A percentile compares a stretch with the other conserved stretches of the same genome.
Evolutionary conservation across 768 basidiomycete genomes (phyloP).

Genomic region (Pulveroboletus sp.): DNA sequence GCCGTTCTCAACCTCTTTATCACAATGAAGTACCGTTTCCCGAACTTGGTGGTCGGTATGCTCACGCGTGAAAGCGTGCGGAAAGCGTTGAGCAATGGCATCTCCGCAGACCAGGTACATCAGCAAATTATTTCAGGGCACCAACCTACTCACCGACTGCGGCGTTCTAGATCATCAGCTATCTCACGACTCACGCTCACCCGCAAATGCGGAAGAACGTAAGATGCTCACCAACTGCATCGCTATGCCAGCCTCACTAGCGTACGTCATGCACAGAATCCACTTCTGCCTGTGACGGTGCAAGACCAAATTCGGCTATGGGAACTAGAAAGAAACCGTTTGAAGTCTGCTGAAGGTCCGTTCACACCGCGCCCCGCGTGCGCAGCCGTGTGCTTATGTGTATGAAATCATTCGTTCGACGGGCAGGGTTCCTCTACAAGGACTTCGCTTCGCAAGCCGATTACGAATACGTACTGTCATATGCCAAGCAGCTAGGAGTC

Average conservation of each 20-base stretch:
- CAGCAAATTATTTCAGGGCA: constrained; percentile 15
- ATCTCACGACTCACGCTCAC: constrained; percentile 91
- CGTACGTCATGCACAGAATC: constrained; percentile 53
- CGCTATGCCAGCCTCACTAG: constrained; percentile 3
- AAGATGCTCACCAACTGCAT: constrained; percentile 20
- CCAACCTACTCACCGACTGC: constrained; percentile 12
- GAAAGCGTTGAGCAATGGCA: constrained; percentile 89
- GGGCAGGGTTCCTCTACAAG: constrained; percentile 79
- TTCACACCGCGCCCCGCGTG: constrained; percentile 8
- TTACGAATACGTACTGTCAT: constrained; percentile 81
- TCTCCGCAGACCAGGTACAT: constrained; percentile 89
- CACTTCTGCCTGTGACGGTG: constrained; percentile 91
- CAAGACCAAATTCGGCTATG: constrained; percentile 97
- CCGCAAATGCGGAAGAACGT: constrained; percentile 97
- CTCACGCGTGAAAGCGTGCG: constrained; percentile 95
- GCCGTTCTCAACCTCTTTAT: constrained; percentile 94
- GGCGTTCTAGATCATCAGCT: constrained; percentile 79
- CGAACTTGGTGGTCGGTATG: constrained; percentile 93
- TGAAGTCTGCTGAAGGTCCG: constrained; percentile 83
- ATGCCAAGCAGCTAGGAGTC: constrained; percentile 77
- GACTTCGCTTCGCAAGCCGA: constrained; percentile 83
- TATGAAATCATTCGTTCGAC: constrained; percentile 2
- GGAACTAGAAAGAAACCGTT: constrained; percentile 92
- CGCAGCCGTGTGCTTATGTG: constrained; percentile 8
- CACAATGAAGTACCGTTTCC: constrained; percentile 88